Evolutionary conservation across 2,329 filamentous ascomycete species (phyloP).

Genomic region (Aspergillus novofumigatus): DNA sequence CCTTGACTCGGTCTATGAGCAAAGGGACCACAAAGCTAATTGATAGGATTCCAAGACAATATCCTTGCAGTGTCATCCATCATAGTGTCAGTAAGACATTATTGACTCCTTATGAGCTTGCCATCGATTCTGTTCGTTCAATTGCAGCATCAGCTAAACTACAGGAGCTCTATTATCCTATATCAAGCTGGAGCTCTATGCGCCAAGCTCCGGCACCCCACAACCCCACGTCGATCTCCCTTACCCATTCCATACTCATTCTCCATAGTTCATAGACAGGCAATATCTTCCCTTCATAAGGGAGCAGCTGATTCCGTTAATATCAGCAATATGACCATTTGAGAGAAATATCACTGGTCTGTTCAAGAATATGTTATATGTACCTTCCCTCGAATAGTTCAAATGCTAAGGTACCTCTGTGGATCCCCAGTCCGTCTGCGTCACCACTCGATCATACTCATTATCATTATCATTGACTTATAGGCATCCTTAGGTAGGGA

Average conservation of each 20-base stretch:
- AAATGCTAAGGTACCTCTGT: background rate
- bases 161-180: too few relatives aligned
- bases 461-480: background rate
- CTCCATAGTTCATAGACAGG: background rate
- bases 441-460: constrained; percentile 8
- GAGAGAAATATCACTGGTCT: background rate
- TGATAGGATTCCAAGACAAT: background rate
- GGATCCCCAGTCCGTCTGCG: constrained; percentile 3
- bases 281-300: background rate
- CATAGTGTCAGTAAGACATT: background rate
- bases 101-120: too few relatives aligned
- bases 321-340: too few relatives aligned
- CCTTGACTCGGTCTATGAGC: background rate
- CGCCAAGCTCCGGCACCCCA: background rate
- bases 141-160: background rate
- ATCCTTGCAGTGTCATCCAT: background rate
- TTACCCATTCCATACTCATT: too few relatives aligned
- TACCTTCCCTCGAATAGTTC: background rate
- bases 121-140: too few relatives aligned
- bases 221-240: background rate
- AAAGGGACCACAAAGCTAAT: background rate
- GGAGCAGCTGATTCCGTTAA: background rate
- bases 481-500: background rate
- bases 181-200: background rate
- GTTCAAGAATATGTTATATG: background rate